A percentile compares a stretch with the other conserved stretches of the same genome.
phyloP scores from a whole-genome alignment of 208 protist genomes.

The Crithidia brevicula region DNA sequence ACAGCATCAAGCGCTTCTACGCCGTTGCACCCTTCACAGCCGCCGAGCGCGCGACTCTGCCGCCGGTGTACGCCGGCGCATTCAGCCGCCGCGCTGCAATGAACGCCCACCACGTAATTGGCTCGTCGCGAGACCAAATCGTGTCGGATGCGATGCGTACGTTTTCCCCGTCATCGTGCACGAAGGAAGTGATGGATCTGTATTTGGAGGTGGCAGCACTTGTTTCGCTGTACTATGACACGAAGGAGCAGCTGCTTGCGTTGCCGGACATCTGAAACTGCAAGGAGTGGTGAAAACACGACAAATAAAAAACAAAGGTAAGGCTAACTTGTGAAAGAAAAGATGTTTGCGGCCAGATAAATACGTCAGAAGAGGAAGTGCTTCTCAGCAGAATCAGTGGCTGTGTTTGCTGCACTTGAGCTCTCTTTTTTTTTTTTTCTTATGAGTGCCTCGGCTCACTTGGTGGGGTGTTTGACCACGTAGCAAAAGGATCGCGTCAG shows the following conservation, averaged over 20 bases:
- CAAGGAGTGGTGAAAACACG: neutral
- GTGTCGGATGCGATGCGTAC: slow-evolving; percentile 82
- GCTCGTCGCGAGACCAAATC: slow-evolving; percentile 65
- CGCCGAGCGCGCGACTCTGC: slow-evolving; percentile 50
- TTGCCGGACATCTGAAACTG: slow-evolving; percentile 35
- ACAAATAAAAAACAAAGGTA: neutral
- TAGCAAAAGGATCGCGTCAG: no score
- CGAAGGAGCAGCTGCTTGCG: slow-evolving; percentile 57
- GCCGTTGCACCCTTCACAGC: slow-evolving; percentile 49
- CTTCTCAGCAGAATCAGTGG: no score
- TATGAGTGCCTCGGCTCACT: no score
- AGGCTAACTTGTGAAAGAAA: no score
- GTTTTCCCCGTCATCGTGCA: slow-evolving; percentile 62
- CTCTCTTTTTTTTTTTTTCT: slow-evolving; percentile 3
- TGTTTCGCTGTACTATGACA: slow-evolving; percentile 84
- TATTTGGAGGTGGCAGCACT: slow-evolving; percentile 77
- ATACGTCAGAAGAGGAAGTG: no score
- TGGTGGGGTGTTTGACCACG: no score
- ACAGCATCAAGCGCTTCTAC: slow-evolving; percentile 82
- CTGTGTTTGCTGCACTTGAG: neutral
- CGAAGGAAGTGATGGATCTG: slow-evolving; percentile 65
- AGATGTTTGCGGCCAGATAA: neutral
- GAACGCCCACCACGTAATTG: slow-evolving; percentile 66
- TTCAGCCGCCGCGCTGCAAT: slow-evolving; percentile 77
- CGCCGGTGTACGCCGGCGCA: slow-evolving; percentile 56